Evolutionary conservation across 768 basidiomycete species (phyloP).

Genomic region (Termitomyces sp.): DNA sequence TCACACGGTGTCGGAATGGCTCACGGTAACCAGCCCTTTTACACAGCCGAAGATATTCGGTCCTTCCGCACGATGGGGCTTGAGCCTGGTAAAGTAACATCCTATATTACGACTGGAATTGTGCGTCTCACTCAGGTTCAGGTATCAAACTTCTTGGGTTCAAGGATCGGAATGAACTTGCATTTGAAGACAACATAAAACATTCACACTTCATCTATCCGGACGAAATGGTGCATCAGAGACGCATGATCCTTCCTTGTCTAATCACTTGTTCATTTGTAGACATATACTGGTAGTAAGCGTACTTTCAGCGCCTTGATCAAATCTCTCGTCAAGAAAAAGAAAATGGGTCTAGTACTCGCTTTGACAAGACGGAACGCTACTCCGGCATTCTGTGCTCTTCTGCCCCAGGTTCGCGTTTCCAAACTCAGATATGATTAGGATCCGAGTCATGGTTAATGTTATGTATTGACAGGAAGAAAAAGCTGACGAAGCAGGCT

Average conservation of each 20-base stretch:
- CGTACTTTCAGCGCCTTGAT: conserved; percentile 88
- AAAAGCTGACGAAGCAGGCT: conserved; percentile 61
- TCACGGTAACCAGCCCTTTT: conserved; percentile 58
- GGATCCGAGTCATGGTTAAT: not conserved
- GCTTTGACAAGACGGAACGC: conserved; percentile 65
- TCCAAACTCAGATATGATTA: not conserved
- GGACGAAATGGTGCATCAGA: conserved; percentile 67
- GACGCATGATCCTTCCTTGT: not conserved
- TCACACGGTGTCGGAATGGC: not conserved
- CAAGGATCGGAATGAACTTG: conserved; percentile 63
- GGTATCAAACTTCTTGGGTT: conserved; percentile 93
- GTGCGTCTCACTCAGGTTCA: conserved; percentile 20
- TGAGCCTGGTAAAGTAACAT: conserved; percentile 56
- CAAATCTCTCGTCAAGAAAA: conserved; percentile 73
- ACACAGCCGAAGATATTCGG: conserved; percentile 75
- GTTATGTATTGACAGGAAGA: conserved; percentile 50
- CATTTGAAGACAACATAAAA: conserved; percentile 87
- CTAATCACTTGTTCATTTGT: not conserved
- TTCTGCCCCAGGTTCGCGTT: conserved; percentile 74
- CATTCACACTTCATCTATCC: conserved; percentile 92
- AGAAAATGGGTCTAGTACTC: conserved; percentile 78
- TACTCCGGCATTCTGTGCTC: conserved; percentile 73
- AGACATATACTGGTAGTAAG: conserved; percentile 86
- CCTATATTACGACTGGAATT: not conserved
- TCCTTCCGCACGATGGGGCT: conserved; percentile 79